These are phyloP conservation scores for Endogone sp. DNA, from an alignment of 192 early-diverging fungal species.

Conservation along the genomic window DNA sequence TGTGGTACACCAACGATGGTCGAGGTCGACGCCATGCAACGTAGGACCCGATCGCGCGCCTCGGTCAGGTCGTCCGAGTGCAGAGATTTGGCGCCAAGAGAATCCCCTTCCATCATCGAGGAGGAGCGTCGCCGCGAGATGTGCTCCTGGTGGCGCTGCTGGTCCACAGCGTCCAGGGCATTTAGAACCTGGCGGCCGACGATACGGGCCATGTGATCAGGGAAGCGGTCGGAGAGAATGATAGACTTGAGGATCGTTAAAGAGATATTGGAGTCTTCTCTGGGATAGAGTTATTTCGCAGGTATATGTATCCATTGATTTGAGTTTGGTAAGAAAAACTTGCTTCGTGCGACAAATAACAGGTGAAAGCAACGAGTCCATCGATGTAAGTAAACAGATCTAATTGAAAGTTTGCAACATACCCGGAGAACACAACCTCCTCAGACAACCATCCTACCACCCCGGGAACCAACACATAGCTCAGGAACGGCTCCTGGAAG, in stretches of 20 bases:
- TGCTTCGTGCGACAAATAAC: too few species aligned
- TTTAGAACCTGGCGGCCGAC: neutral
- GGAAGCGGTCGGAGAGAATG: neutral
- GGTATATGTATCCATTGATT: neutral
- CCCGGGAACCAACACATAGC: conserved; percentile 19
- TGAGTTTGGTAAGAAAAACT: neutral
- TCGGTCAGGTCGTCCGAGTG: neutral
- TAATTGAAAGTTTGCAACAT: too few species aligned
- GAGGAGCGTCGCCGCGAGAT: neutral
- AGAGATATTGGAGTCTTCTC: neutral
- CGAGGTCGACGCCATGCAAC: neutral
- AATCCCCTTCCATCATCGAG: neutral
- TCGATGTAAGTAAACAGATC: too few species aligned
- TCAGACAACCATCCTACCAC: conserved; percentile 20
- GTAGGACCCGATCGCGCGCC: neutral
- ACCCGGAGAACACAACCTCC: conserved; percentile 12
- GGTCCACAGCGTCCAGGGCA: neutral
- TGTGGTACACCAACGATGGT: neutral
- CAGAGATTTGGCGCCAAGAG: neutral
- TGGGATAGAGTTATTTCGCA: neutral
- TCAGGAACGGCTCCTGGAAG: conserved; percentile 23
- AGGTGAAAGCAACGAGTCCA: too few species aligned
- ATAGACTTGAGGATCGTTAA: neutral
- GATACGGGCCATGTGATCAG: neutral
- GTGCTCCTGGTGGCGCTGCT: neutral